phyloP scores from a whole-genome alignment of 345 rosid genomes.

The Sonneratia alba region DNA sequence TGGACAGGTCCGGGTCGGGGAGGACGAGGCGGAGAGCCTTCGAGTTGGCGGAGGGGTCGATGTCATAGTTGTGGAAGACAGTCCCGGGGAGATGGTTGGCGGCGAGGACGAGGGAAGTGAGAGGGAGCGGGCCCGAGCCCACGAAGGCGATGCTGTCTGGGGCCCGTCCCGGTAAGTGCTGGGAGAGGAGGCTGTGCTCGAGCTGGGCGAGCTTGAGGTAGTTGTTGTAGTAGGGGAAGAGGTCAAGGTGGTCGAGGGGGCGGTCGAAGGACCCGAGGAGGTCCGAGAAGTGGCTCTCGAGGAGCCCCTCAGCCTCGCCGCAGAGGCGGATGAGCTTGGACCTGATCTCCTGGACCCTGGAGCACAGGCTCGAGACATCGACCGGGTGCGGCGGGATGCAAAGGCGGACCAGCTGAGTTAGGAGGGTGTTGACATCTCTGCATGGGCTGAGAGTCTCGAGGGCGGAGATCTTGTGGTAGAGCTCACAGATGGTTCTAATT shows the following conservation, averaged over 20 bases:
- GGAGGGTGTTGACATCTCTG: constrained; percentile 73
- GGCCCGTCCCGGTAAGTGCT: constrained; percentile 20
- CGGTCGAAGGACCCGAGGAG: constrained; percentile 47
- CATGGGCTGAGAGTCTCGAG: constrained; percentile 65
- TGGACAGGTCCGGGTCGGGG: constrained; percentile 56
- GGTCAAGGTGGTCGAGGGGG: constrained; percentile 55
- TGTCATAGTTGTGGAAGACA: constrained; percentile 68
- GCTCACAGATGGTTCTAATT: constrained; percentile 38
- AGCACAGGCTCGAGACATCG: constrained; percentile 55
- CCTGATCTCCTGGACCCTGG: constrained; percentile 50
- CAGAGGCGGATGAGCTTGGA: constrained; percentile 60
- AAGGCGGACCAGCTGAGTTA: constrained; percentile 64
- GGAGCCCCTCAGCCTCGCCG: constrained; percentile 65
- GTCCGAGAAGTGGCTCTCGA: constrained; percentile 63
- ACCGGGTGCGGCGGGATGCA: constrained; percentile 76
- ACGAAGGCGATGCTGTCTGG: constrained; percentile 65
- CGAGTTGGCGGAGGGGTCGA: constrained; percentile 54
- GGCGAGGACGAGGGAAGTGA: constrained; percentile 72
- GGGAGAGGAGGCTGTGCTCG: constrained; percentile 45
- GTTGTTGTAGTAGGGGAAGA: constrained; percentile 77
- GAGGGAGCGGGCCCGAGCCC: constrained; percentile 89
- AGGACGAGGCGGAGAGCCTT: constrained; percentile 41
- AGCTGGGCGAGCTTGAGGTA: constrained; percentile 75
- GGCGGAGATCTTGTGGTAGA: constrained; percentile 57
- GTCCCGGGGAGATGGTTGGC: constrained; percentile 43